Percentiles rank a stretch among this genome's conserved stretches.
phyloP scores from a whole-genome alignment of 2,329 filamentous ascomycete species.

The Pseudogymnoascus sp. region DNA sequence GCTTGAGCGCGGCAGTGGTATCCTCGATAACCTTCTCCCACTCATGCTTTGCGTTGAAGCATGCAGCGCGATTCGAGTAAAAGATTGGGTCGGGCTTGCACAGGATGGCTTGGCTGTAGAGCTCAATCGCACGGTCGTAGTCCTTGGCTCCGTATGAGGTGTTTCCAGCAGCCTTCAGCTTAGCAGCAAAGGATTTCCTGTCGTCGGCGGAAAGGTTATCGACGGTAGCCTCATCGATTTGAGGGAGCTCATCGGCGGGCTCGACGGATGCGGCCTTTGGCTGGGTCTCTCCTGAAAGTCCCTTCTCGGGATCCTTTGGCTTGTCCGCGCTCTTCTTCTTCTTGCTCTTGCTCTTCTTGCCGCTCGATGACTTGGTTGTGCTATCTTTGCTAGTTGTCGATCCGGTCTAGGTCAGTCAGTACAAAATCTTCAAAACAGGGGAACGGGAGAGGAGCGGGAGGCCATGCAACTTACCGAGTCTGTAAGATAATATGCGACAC shows the following conservation, averaged over 20 bases:
- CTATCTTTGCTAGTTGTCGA: neutral
- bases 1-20: conserved; percentile 85
- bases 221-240: conserved; percentile 53
- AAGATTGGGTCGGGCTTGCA: conserved; percentile 97
- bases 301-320: conserved; percentile 62
- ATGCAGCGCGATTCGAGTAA: conserved; percentile 97
- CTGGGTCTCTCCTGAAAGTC: conserved; percentile 35
- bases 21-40: conserved; percentile 98
- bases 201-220: conserved; percentile 48
- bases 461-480: conserved; percentile 41
- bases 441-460: conserved; percentile 1
- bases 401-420: conserved; percentile 13
- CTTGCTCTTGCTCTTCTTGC: conserved; percentile 85
- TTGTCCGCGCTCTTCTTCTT: conserved; percentile 51
- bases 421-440: neutral
- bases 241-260: conserved; percentile 59
- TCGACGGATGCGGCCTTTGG: conserved; percentile 43
- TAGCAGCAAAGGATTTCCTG: conserved; percentile 77
- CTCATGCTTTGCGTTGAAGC: conserved; percentile 85
- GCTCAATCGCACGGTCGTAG: conserved; percentile 84
- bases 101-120: conserved; percentile 91
- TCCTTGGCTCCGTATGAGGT: conserved; percentile 93
- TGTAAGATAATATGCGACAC: conserved; percentile 83
- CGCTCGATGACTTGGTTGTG: conserved; percentile 27
- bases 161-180: conserved; percentile 92